Evolutionary conservation across 148 eudicot genomes (phyloP).

Genomic region (Diospyros lotus): DNA sequence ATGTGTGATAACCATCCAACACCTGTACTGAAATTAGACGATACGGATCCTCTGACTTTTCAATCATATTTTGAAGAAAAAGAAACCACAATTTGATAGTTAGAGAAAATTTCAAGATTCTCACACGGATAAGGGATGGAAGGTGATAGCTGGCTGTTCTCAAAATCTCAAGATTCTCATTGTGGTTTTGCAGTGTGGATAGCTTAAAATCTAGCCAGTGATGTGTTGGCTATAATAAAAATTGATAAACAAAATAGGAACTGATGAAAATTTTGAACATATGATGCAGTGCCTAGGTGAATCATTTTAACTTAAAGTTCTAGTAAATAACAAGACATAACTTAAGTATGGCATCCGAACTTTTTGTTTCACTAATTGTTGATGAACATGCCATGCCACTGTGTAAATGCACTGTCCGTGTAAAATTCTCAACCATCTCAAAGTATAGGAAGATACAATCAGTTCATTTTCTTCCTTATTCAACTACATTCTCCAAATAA

Average conservation of each 20-base stretch:
- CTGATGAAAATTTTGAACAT: background rate
- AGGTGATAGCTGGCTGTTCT: too few species aligned
- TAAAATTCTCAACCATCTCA: background rate
- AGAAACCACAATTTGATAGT: too few species aligned
- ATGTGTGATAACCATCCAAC: too few species aligned
- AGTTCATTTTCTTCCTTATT: background rate
- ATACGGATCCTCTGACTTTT: too few species aligned
- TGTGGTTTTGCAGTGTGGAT: background rate
- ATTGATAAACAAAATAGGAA: background rate
- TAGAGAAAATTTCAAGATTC: too few species aligned
- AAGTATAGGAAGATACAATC: background rate
- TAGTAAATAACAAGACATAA: background rate
- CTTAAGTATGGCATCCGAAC: background rate
- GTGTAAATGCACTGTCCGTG: background rate
- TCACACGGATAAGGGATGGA: too few species aligned
- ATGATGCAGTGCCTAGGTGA: background rate
- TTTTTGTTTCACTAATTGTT: background rate
- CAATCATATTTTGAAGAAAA: too few species aligned
- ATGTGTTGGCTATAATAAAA: conserved; percentile 1
- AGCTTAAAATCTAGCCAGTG: background rate
- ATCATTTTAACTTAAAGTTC: background rate
- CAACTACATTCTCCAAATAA: background rate
- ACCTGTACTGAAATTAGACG: too few species aligned
- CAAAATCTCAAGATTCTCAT: too few species aligned
- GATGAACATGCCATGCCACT: background rate